Evolutionary conservation across 306 rosid species (phyloP), one percentile per base, ranked within the genome.

Genomic region (Rosa rugosa): DNA sequence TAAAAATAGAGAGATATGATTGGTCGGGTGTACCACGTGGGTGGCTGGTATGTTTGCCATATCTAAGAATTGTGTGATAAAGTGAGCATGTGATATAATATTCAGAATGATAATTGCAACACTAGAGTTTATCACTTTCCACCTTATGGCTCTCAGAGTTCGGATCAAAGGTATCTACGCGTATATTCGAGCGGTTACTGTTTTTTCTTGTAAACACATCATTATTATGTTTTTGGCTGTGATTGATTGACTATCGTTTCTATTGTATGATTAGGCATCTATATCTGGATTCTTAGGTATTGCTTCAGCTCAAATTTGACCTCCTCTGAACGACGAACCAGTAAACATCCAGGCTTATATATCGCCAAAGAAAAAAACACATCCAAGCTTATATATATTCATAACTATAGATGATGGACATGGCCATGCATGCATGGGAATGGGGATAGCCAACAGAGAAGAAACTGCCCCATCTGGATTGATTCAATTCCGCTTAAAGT

Each of bases 401-500:
- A 56, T n/a, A 56, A 10, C 11, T 56, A 12, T 23, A 31, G 41
- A 31, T 7, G 66, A 60, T 60, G 60, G 60, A 23, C 38, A 23
- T 11, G 66, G 65, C 27, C 36, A 64, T 63, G 22, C 23, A 34
- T 34, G 22, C 45, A 36, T 3, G 45, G 38, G 18, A 6, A 62
- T 62, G 20, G 8, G 66, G 22, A 64, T 34, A 16, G 45, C 69
- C 41, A 64, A 36, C 23, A 34, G 40, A 34, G 20, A 45, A 38
- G 66, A 53, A 77, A 69, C 80, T 13, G 45, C 66, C 27, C n/a
- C 40, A 8, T 77, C 11, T 11, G 34, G 18, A 25, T 44, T 12
- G 14, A 51, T 65, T 54, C 38, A 67, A 46, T 78, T 47, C 17
- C 2, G 23, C 18, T 12, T 45, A 53, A 77, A 82, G 73, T 67